Base-by-base conservation (phyloP, 345 rosid species). In the Syzygium aqueum region DNA sequence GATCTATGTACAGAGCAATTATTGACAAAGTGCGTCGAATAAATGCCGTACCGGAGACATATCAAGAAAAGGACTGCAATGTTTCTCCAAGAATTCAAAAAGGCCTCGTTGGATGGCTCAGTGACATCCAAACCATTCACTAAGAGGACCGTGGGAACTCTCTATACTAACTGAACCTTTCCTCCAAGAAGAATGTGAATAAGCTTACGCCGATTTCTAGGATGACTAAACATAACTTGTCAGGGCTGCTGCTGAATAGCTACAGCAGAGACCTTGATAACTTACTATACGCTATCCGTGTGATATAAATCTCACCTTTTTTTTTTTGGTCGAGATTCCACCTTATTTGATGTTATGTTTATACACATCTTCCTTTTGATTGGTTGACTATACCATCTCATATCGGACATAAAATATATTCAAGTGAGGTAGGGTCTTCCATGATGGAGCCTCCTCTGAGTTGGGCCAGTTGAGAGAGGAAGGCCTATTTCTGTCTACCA, bases 241-340 rank as follows among this genome's bases (percentile, higher is more conserved):
- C 11, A 16, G 77, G 22, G 11, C 16, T 65, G 77, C 6, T 30
- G 77, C 11, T 65, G 22, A 65, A 11, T 65, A 65, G 43, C 22
- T 65, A 65, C 22, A 8, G 8, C 2, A 65, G 22, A 1, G 22
- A 65, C 40, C 11, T 15, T 16, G 21, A 28, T 15, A 65, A 7
- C 4, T 30, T 30, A 65, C 11, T 30, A 0, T 28, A 63, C 10
- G 1, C 28, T 63, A 63, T 9, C 15, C 21, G 28, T 1, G 4
- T 61, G 73, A 61, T n/a, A 14, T 61, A 61, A 13, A 61, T n/a
- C 10, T n/a, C 37, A n/a, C n/a, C 19, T 61, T 11, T 25, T 4
- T 0, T 0, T 57, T 59, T 59, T 27, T 0, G 65, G 7, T 59
- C 27, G 7, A 61, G n/a, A 61, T 61, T 9, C 14, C 0, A 5